phyloP scores from a whole-genome alignment of 2,329 filamentous ascomycete genomes.

The Nigrospora sphaerica region DNA sequence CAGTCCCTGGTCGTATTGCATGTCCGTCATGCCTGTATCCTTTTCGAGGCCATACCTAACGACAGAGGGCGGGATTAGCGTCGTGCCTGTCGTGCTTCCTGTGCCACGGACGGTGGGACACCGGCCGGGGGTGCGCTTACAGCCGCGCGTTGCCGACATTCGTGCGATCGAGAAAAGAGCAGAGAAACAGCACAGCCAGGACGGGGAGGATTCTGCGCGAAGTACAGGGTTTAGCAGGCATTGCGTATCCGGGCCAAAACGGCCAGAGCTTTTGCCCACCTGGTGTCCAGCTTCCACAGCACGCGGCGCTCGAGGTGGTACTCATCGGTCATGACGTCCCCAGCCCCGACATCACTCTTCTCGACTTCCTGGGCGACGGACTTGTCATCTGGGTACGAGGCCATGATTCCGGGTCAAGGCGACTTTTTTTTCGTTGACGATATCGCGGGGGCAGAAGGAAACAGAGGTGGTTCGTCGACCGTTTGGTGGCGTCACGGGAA shows the following conservation, averaged over 20 bases:
- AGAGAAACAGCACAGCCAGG: constrained; percentile 58
- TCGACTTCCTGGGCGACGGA: constrained; percentile 16
- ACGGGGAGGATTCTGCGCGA: constrained; percentile 49
- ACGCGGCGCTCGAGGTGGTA: constrained; percentile 31
- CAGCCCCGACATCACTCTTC: constrained; percentile 9
- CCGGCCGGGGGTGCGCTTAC: not conserved
- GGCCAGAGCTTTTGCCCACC: constrained; percentile 22
- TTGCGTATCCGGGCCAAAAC: not conserved
- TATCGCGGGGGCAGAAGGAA: too few relatives aligned
- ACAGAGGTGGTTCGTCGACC: too few relatives aligned
- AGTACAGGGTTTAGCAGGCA: constrained; percentile 5
- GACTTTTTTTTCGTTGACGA: too few relatives aligned
- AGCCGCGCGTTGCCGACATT: constrained; percentile 68
- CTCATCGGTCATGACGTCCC: constrained; percentile 8
- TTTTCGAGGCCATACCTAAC: constrained; percentile 44
- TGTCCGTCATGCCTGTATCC: constrained; percentile 49
- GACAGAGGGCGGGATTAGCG: not conserved
- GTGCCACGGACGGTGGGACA: not conserved
- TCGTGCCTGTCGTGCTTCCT: not conserved
- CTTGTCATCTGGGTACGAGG: constrained; percentile 4
- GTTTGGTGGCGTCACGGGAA: too few relatives aligned
- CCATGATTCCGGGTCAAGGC: too few relatives aligned
- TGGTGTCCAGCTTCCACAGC: constrained; percentile 46
- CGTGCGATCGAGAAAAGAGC: constrained; percentile 60
- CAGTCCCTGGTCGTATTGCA: constrained; percentile 58